Conservation (phyloP, 768 basidiomycete species). For the Boletus eberwhitei region DNA sequence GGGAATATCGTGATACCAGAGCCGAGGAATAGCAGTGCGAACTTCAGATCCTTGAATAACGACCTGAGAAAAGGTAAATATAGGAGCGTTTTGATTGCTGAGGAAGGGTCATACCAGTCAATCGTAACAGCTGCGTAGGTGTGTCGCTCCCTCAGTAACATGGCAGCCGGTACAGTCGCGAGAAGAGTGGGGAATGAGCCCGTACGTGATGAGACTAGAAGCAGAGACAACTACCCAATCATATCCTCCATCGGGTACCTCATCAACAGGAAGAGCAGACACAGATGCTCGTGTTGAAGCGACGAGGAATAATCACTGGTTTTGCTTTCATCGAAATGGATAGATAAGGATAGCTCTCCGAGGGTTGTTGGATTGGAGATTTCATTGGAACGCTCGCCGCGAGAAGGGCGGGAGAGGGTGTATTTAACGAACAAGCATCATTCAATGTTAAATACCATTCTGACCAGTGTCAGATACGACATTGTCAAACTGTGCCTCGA, state of each 20-base stretch:
- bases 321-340: not conserved
- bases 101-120: slow-evolving; percentile 20
- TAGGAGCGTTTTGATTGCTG: not conserved
- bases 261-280: not conserved
- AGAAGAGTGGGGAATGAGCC: slow-evolving; percentile 10
- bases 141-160: slow-evolving; percentile 25
- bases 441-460: not conserved
- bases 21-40: slow-evolving; percentile 29
- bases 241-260: slow-evolving; percentile 32
- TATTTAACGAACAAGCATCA: not conserved
- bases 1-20: slow-evolving; percentile 35
- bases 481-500: not conserved
- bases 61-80: slow-evolving; percentile 13
- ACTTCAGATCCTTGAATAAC: not conserved
- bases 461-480: slow-evolving; percentile 1
- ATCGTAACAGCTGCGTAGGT: slow-evolving; percentile 14
- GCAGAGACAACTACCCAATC: slow-evolving; percentile 32
- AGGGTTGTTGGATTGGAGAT: not conserved
- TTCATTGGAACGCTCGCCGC: not conserved
- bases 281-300: not conserved
- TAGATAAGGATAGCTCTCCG: not conserved
- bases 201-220: slow-evolving; percentile 29
- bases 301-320: not conserved
- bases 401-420: not conserved
- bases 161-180: slow-evolving; percentile 26